These are phyloP conservation scores for Blumeria hordei DNA, from an alignment of 2,329 filamentous ascomycete genomes.

Conservation along the genomic window DNA sequence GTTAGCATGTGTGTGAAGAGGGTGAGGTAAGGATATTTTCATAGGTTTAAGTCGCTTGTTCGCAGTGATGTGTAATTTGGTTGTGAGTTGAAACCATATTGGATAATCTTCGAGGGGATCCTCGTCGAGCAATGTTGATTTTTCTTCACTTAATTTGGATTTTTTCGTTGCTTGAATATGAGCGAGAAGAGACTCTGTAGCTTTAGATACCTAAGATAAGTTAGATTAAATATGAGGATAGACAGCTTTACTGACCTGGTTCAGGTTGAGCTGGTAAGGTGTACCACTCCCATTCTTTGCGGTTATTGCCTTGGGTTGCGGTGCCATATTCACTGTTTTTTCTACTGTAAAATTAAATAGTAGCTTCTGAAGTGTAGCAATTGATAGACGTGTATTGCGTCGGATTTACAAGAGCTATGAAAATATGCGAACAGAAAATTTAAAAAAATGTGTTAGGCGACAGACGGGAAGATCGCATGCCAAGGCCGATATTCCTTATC, in stretches of 20 bases:
- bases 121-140: background rate
- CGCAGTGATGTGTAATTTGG: constrained; percentile 43
- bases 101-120: constrained; percentile 20
- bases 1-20: constrained; percentile 41
- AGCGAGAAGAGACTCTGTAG: constrained; percentile 34
- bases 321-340: constrained; percentile 8
- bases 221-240: background rate
- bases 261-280: constrained; percentile 14
- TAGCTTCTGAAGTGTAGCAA: no score
- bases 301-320: constrained; percentile 12
- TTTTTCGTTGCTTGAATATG: constrained; percentile 33
- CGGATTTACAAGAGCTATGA: no score
- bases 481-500: no score
- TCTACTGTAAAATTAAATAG: no score
- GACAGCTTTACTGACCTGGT: constrained; percentile 11
- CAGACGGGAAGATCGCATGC: no score
- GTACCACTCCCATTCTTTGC: constrained; percentile 14
- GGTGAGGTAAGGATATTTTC: constrained; percentile 58
- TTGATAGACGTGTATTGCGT: no score
- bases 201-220: constrained; percentile 28
- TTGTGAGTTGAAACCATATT: constrained; percentile 37
- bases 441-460: no score
- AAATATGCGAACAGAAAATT: no score
- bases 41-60: constrained; percentile 59
- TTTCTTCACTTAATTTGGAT: constrained; percentile 15